Percentiles rank a stretch among this genome's conserved stretches.
These are phyloP conservation scores for Dryadomyces quercivorus DNA, from an alignment of 2,329 filamentous ascomycete genomes.

Conservation along the genomic window DNA sequence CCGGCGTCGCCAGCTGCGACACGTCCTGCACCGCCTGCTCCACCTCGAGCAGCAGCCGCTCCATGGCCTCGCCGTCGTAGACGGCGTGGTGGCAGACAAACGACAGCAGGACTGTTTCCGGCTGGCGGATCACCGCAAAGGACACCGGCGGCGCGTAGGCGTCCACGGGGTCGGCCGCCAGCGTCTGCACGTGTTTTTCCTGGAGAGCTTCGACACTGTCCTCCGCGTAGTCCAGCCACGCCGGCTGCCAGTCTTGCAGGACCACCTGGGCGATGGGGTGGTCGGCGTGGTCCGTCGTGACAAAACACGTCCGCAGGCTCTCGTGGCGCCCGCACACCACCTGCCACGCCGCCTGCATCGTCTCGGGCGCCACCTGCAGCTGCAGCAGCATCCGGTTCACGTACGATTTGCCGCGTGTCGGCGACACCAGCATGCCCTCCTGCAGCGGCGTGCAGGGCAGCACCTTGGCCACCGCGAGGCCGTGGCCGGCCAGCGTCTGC, in stretches of 20 bases:
- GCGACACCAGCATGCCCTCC: conserved; percentile 68
- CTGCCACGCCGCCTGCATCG: conserved; percentile 49
- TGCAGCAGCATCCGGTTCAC: conserved; percentile 59
- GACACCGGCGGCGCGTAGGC: conserved; percentile 32
- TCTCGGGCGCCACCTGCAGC: conserved; percentile 35
- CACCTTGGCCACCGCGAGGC: conserved; percentile 35
- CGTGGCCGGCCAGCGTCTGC: not conserved
- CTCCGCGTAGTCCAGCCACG: conserved; percentile 25
- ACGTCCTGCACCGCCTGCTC: conserved; percentile 41
- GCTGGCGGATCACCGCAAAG: conserved; percentile 26
- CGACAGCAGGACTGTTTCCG: conserved; percentile 26
- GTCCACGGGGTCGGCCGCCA: conserved; percentile 28
- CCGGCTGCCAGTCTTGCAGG: conserved; percentile 31
- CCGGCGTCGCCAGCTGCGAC: conserved; percentile 30
- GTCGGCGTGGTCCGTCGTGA: conserved; percentile 45
- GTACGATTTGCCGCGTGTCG: conserved; percentile 41
- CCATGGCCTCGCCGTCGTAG: conserved; percentile 74
- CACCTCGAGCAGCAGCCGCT: conserved; percentile 56
- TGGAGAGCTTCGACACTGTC: conserved; percentile 17
- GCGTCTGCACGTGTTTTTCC: conserved; percentile 24
- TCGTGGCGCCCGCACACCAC: conserved; percentile 53
- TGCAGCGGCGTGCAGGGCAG: conserved; percentile 80
- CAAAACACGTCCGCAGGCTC: conserved; percentile 68
- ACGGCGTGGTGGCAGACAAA: conserved; percentile 64
- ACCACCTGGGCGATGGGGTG: conserved; percentile 64